A percentile compares a stretch with the other conserved stretches of the same genome.
Conservation (phyloP, 192 early-diverging fungal genomes). For the Coemansia sp. region DNA sequence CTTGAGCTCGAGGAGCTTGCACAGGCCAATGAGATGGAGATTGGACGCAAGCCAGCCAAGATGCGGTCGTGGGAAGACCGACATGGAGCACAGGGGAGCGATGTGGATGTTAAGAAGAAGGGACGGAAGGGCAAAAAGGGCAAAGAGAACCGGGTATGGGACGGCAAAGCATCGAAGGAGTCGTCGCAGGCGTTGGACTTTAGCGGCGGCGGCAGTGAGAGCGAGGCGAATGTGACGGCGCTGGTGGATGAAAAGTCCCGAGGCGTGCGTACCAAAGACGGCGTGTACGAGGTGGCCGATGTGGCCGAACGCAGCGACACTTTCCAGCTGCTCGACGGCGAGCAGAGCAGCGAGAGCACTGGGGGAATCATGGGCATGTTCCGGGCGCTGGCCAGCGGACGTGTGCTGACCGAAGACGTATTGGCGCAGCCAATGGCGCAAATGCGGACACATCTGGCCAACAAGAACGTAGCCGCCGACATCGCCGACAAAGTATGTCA, state of each 20-base stretch:
- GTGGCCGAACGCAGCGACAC: slow-evolving; percentile 57
- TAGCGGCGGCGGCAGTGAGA: slow-evolving; percentile 23
- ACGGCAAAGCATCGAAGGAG: slow-evolving; percentile 56
- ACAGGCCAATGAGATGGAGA: slow-evolving; percentile 28
- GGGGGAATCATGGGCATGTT: slow-evolving; percentile 69
- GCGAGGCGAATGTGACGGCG: slow-evolving; percentile 16
- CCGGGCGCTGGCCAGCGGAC: slow-evolving; percentile 67
- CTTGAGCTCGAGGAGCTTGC: slow-evolving; percentile 50
- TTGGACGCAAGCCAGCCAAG: slow-evolving; percentile 18
- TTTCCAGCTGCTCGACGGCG: slow-evolving; percentile 52
- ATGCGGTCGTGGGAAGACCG: slow-evolving; percentile 44
- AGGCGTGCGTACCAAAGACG: slow-evolving; percentile 65
- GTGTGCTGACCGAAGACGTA: slow-evolving; percentile 67
- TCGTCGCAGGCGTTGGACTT: slow-evolving; percentile 54
- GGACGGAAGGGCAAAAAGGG: slow-evolving; percentile 48
- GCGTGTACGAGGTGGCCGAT: slow-evolving; percentile 78
- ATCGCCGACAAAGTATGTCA: slow-evolving; percentile 82
- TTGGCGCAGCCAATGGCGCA: slow-evolving; percentile 79
- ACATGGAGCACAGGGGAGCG: slow-evolving; percentile 6
- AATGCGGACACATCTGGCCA: slow-evolving; percentile 89
- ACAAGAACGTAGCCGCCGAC: slow-evolving; percentile 91
- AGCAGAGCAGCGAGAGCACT: slow-evolving; percentile 53
- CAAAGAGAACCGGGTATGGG: slow-evolving; percentile 75
- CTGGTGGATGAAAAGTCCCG: slow-evolving; percentile 62
- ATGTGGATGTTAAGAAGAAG: slow-evolving; percentile 34